Conservation (phyloP, 148 eudicot genomes). For the Vaccinium corymbosum region DNA sequence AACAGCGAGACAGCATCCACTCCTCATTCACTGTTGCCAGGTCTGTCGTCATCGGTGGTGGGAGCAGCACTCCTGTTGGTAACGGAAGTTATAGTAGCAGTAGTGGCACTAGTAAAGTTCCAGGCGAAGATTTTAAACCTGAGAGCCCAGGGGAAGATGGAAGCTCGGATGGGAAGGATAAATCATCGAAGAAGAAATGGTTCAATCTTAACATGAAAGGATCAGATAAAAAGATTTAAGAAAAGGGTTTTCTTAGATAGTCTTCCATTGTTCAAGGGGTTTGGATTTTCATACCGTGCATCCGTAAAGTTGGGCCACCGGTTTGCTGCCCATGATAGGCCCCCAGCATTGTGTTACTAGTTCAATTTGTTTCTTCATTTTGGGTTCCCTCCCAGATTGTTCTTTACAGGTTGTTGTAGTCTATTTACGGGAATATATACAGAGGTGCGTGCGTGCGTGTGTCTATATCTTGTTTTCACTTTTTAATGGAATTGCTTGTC, state of each 20-base stretch:
- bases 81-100: conserved; percentile 31
- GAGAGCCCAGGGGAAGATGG: conserved; percentile 85
- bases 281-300: conserved; percentile 18
- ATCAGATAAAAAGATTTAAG: conserved; percentile 53
- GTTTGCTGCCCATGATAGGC: background rate
- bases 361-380: conserved; percentile 8
- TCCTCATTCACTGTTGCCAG: conserved; percentile 67
- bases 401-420: conserved; percentile 7
- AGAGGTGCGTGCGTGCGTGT: background rate
- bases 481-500: background rate
- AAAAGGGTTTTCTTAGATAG: background rate
- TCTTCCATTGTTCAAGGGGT: background rate
- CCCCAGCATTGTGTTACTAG: conserved; percentile 2
- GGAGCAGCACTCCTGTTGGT: background rate
- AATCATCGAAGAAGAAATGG: conserved; percentile 78
- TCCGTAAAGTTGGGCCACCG: background rate
- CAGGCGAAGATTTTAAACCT: conserved; percentile 49
- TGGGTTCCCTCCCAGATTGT: conserved; percentile 1
- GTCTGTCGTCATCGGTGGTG: conserved; percentile 31
- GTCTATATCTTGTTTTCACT: background rate
- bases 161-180: conserved; percentile 80
- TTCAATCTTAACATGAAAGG: conserved; percentile 80
- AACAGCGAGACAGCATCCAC: conserved; percentile 79
- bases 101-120: conserved; percentile 63
- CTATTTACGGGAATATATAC: background rate